phyloP scores from a whole-genome alignment of 2,329 filamentous ascomycete species.

The Botrytis porri region DNA sequence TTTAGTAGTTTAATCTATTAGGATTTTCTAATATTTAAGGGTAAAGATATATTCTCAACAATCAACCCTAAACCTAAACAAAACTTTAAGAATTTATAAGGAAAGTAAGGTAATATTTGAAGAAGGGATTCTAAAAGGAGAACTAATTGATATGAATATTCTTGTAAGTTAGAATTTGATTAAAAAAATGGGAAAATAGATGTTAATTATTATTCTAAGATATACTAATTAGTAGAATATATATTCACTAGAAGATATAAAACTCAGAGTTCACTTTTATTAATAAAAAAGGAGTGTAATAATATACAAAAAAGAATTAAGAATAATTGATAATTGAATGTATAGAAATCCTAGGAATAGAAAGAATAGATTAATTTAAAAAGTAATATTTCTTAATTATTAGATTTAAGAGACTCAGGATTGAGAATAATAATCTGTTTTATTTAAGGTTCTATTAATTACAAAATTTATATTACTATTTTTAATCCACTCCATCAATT shows the following conservation, averaged over 20 bases:
- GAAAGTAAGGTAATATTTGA: no score
- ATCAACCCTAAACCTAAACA: no score
- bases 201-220: accelerated
- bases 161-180: no score
- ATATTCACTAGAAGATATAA: accelerated
- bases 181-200: accelerated
- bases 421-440: accelerated
- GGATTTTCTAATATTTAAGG: no score
- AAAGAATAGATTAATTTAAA: no score
- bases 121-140: accelerated
- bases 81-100: no score
- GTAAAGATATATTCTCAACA: no score
- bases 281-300: no score
- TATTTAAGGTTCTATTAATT: accelerated
- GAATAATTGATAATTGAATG: accelerated
- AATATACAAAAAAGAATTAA: no score
- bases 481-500: accelerated
- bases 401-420: accelerated
- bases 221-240: accelerated
- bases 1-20: no score
- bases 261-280: accelerated
- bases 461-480: no score
- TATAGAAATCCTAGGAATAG: accelerated
- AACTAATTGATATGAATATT: accelerated
- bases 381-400: accelerated